phyloP scores from a whole-genome alignment of 306 rosid genomes.

The Hippophae rhamnoides region DNA sequence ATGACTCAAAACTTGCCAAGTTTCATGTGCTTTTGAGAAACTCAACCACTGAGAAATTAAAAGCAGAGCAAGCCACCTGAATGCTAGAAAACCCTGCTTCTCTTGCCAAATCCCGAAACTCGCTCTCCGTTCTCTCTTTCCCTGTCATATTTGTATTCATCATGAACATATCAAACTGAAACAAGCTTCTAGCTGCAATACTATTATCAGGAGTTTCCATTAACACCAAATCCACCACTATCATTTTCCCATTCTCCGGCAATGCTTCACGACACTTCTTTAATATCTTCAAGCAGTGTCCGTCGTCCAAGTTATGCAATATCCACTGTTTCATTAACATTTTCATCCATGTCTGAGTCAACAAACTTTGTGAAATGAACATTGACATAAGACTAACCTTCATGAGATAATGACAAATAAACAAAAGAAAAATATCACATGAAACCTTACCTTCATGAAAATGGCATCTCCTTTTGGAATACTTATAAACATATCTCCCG shows the following conservation, averaged over 20 bases:
- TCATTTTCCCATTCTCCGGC: constrained; percentile 18
- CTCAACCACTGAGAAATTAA: constrained; percentile 16
- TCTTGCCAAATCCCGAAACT: constrained; percentile 11
- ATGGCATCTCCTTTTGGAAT: constrained; percentile 24
- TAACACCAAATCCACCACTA: constrained; percentile 18
- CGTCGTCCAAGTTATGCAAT: constrained; percentile 11
- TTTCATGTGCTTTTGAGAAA: constrained; percentile 4
- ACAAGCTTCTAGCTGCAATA: constrained; percentile 19
- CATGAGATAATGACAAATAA: background rate
- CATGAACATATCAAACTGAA: constrained; percentile 17
- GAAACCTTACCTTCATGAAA: constrained; percentile 20
- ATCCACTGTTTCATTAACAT: constrained; percentile 14
- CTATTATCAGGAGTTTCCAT: constrained; percentile 13
- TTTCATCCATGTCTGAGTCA: background rate
- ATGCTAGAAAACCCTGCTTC: constrained; percentile 17
- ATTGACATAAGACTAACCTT: background rate
- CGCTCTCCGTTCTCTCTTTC: constrained; percentile 11
- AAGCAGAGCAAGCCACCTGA: constrained; percentile 13
- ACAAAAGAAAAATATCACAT: background rate
- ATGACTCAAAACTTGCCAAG: background rate
- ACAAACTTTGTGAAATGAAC: background rate
- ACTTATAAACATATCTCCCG: constrained; percentile 17
- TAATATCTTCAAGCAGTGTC: constrained; percentile 7
- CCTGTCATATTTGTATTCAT: constrained; percentile 9
- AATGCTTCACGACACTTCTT: constrained; percentile 20